These are phyloP conservation scores for Globisporangium echinulatum DNA, from an alignment of 352 stramenopile species.

Conservation along the genomic window DNA sequence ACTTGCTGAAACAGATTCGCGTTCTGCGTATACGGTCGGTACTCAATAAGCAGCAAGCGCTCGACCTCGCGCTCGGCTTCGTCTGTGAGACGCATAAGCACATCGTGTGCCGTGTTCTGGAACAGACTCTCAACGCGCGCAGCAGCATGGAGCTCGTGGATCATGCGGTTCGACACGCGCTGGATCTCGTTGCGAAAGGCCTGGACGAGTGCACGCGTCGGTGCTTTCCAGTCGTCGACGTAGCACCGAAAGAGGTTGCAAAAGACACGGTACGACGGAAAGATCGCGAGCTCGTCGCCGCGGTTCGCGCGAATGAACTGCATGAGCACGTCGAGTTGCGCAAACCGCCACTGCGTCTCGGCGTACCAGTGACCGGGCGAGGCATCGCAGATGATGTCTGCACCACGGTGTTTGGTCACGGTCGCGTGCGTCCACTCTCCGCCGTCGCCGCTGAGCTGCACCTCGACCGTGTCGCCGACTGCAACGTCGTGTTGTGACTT, in stretches of 20 bases:
- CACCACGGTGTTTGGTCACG: not conserved
- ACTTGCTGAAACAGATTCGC: constrained; percentile 19
- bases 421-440: not conserved
- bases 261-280: constrained; percentile 33
- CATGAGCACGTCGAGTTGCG: constrained; percentile 8
- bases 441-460: not conserved
- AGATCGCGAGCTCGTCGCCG: constrained; percentile 30
- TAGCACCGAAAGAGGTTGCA: constrained; percentile 24
- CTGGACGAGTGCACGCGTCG: constrained; percentile 20
- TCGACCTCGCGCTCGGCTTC: constrained; percentile 12
- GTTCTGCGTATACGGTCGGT: constrained; percentile 35
- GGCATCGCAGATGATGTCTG: not conserved
- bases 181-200: constrained; percentile 21
- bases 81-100: constrained; percentile 3
- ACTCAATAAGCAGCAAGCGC: constrained; percentile 20
- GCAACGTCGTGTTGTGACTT: constrained; percentile 3
- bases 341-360: not conserved
- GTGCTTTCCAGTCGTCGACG: constrained; percentile 23
- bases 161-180: constrained; percentile 13
- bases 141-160: constrained; percentile 10
- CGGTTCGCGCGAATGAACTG: constrained; percentile 26
- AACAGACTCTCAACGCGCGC: constrained; percentile 18
- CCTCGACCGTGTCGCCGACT: not conserved
- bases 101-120: constrained; percentile 5
- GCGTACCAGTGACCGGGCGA: not conserved